Evolutionary conservation across 1,139 yeast species (phyloP), one percentile per base, ranked within the genome.

Genomic region (Yamadazyma dushanensis): DNA sequence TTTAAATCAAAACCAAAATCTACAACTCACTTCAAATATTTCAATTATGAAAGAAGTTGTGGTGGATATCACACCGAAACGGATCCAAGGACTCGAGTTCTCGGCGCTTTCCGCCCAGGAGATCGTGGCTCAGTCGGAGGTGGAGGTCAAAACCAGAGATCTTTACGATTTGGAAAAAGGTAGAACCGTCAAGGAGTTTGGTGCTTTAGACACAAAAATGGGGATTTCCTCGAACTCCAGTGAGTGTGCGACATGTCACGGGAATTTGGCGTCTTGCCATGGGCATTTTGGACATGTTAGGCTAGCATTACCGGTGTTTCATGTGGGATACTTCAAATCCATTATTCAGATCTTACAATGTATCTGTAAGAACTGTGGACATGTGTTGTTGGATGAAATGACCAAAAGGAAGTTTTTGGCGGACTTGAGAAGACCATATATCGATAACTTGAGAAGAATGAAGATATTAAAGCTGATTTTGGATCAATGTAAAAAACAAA

Each of bases 211-310:
- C 59, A 75, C 92, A 21, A 73, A 76, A 39, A 88, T 94, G 97
- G 99, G 99, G 57, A 89, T 89, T 10, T 87, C 96, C 5, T 80
- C 94, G 39, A 90, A 89, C 50, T 66, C 84, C 20, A 70, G 79
- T 16, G 95, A 85, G 54, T 94, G 98, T 69, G 59, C 78, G 11
- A 94, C 97, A 0, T 94, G 99, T 64, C 89, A 81, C 50, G 97
- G 97, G 7, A 82, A 82, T 50, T 67, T 94, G 51, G 96, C 96
- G 0, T 78, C 95, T 1, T 94, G 99, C 59, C 97, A 92, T 62
- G 99, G 99, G 37, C 99, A 94, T 64, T 94, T 94, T 59, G 99
- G 99, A 29, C 96, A 94, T 55, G 79, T 94, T 45, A 78, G 88
- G 49, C 72, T 94, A 36, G 96, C 97, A 0, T 69, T 94, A 34